Conservation (phyloP, 2,329 filamentous ascomycete genomes). For the Diaporthe capsici region DNA sequence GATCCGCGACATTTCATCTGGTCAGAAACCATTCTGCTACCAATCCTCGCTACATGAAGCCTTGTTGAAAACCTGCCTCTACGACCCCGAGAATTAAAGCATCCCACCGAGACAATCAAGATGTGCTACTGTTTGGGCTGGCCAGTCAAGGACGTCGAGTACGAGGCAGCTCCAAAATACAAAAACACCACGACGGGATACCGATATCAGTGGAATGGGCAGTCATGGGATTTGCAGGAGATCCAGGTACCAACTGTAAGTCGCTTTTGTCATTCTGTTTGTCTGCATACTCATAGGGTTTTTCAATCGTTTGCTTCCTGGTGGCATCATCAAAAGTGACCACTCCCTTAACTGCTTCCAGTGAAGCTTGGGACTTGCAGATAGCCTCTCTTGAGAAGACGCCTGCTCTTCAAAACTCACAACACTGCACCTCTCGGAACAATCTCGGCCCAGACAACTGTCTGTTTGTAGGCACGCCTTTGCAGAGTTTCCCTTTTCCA, state of each 20-base stretch:
- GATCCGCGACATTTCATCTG: background rate
- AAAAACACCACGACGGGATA: constrained; percentile 45
- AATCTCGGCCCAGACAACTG: background rate
- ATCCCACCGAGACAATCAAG: constrained; percentile 34
- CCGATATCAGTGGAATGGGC: constrained; percentile 59
- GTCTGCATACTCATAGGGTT: constrained; percentile 2
- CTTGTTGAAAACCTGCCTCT: background rate
- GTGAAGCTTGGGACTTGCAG: background rate
- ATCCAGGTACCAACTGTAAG: constrained; percentile 52
- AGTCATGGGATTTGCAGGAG: constrained; percentile 54
- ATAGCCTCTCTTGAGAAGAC: background rate
- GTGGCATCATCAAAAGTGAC: background rate
- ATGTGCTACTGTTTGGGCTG: constrained; percentile 70
- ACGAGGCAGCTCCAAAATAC: constrained; percentile 58
- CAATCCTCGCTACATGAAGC: background rate
- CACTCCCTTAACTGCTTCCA: background rate
- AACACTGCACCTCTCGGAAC: background rate
- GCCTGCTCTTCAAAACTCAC: background rate
- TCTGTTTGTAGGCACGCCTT: background rate
- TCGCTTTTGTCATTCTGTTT: constrained; percentile 35
- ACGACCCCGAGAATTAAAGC: background rate
- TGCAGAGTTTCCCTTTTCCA: background rate
- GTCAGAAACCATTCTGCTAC: background rate
- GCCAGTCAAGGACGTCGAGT: constrained; percentile 61
- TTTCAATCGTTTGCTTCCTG: background rate